Base-by-base conservation (phyloP, 768 basidiomycete genomes). In the Boletus rubroflammeus region DNA sequence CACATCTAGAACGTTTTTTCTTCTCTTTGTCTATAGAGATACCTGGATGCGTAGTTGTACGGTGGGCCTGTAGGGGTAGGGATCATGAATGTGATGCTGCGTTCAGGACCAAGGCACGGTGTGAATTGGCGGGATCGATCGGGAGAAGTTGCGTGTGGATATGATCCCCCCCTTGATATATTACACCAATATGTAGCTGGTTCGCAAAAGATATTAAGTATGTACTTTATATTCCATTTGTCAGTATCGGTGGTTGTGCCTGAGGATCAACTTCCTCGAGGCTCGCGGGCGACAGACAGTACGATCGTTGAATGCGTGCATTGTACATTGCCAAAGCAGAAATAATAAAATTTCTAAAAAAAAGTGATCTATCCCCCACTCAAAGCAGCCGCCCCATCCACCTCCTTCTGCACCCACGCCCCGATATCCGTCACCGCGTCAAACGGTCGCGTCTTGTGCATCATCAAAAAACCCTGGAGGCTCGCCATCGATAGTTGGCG, bases 391-490 rank as follows among this genome's bases (percentile, higher is more conserved):
- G 6, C 25, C 14, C 8, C 31, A 14, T 29, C 35, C 45, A 61
- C 17, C 56, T 82, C 78, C 59, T 75, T 74, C 54, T 77, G 75
- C 10, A 85, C 74, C 81, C 84, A 87, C 9, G 53, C 67, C 10
- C 61, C 63, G 6, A 76, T 67, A 3, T 75, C 73, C 23, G 68
- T 66, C 14, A 83, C 77, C 8, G 88, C 88, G 14, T 77, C 78
- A 55, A 72, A 66, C 0, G 88, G 86, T 5, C 78, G 68, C 6
- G 72, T 74, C 67, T 90, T 88, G 73, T 85, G 80, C 19, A 72
- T 69, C 85, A 92, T 87, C 55, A 91, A 67, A 65, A 82, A 88
- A 4, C 84, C 81, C 51, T 78, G 78, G 0, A 80, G 64, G 23
- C 69, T 70, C 3, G 78, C 76, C 65, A 78, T 75, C 34, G 75